Base-by-base conservation (phyloP, 495 filamentous ascomycete genomes). In the Apodospora peruviana region DNA sequence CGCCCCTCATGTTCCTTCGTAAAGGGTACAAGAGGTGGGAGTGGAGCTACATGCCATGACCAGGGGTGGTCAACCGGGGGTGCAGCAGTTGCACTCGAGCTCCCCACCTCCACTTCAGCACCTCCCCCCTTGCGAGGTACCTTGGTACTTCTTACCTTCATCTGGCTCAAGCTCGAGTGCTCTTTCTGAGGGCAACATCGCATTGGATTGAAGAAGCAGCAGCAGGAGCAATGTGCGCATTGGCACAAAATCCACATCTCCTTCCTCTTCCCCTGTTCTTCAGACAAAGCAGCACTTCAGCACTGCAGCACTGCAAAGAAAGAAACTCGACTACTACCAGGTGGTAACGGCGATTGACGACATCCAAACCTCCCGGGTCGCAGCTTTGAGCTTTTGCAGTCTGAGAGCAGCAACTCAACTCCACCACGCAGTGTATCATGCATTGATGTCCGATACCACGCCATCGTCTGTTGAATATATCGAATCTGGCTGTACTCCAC, bases 381-480 rank as follows among this genome's bases (percentile, higher is more conserved):
- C 45, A 48, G 36, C 41, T 44, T 43, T n/a, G n/a, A n/a, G n/a
- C n/a, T n/a, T n/a, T n/a, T 50, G 48, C 35, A 50, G 41, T 43
- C 41, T 39, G 40, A 44, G 40, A 50, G 40, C 41, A 49, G 19
- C 2, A 14, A 21, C 39, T 18, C 39, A 3, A 41, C 16, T 22
- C 22, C 16, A 27, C 23, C 43, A 19, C 9, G 21, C 25, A 22
- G 20, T 5, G 14, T 22, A 42, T 10, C 46, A 46, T 49, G 47
- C 47, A 49, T 49, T 49, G 47, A 49, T 42, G 47, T 49, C 47
- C 39, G 39, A 49, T 50, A 43, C 47, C 19, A 49, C 47, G 14
- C 36, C 46, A 19, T 32, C 14, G 27, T 32, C 14, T 7, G 27
- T 32, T 32, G 27, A 7, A 32, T 32, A 32, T 32, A 32, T 32